Percentiles rank a stretch among this genome's conserved stretches.
Conservation (phyloP, 1,284 basidiomycete genomes). For the Acaromyces ingoldii region DNA sequence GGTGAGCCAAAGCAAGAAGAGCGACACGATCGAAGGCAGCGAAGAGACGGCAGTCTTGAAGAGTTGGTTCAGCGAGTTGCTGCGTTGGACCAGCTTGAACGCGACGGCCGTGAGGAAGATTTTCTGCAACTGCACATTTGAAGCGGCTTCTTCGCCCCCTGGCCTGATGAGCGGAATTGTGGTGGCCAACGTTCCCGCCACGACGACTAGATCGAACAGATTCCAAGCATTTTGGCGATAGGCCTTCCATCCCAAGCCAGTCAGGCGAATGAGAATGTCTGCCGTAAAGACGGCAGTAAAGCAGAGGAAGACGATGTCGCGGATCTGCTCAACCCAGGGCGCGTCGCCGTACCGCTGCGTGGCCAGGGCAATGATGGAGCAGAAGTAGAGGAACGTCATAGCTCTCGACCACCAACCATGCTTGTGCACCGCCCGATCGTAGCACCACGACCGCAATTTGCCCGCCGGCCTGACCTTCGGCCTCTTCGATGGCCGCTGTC, state of each 20-base stretch:
- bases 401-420: conserved; percentile 86
- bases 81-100: conserved; percentile 88
- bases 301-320: conserved; percentile 72
- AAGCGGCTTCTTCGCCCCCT: conserved; percentile 18
- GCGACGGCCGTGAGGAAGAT: conserved; percentile 88
- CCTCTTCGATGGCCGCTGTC: conserved; percentile 79
- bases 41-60: conserved; percentile 93
- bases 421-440: conserved; percentile 80
- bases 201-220: conserved; percentile 78
- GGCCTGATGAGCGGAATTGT: conserved; percentile 60
- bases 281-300: conserved; percentile 70
- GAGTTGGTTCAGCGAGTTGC: conserved; percentile 83
- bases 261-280: conserved; percentile 73
- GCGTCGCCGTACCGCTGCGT: conserved; percentile 71
- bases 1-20: conserved; percentile 83
- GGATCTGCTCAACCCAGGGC: conserved; percentile 60
- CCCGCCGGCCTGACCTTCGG: conserved; percentile 63
- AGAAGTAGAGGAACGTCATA: conserved; percentile 75
- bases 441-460: conserved; percentile 76
- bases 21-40: conserved; percentile 76
- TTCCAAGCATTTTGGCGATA: conserved; percentile 81
- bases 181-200: conserved; percentile 75
- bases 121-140: conserved; percentile 72
- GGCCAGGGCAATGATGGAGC: conserved; percentile 83
- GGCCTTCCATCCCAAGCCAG: conserved; percentile 77